Evolutionary conservation across 1,284 basidiomycete species (phyloP).

Genomic region (Heliocybe sulcata): DNA sequence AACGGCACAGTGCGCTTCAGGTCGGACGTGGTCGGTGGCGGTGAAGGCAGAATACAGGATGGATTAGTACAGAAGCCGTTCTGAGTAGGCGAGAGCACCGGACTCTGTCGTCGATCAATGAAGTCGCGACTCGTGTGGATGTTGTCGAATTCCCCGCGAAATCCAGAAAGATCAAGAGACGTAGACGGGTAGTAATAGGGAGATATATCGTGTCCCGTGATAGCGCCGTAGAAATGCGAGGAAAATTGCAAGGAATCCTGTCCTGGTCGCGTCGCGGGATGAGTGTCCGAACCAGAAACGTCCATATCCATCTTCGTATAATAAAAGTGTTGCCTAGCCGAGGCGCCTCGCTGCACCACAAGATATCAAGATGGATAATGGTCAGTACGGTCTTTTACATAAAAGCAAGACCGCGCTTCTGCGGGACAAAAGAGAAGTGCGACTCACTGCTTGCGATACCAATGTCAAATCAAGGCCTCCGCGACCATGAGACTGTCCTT

Average conservation of each 20-base stretch:
- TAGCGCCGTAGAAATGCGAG: background rate
- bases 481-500: background rate
- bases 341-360: background rate
- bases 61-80: background rate
- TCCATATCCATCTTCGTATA: background rate
- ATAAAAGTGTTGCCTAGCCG: background rate
- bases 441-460: background rate
- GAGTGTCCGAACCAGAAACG: background rate
- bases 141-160: background rate
- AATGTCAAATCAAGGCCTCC: background rate
- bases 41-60: conserved; percentile 25
- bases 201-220: background rate
- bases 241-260: background rate
- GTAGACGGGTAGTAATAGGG: background rate
- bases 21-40: conserved; percentile 26
- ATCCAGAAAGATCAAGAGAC: background rate
- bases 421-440: background rate
- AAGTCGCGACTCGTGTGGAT: background rate
- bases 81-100: background rate
- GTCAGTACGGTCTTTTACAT: background rate
- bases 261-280: background rate
- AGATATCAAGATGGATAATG: background rate
- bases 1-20: conserved; percentile 28
- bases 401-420: background rate
- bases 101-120: background rate